phyloP scores from a whole-genome alignment of 2,329 filamentous ascomycete genomes.

The Westerdykella sp. region DNA sequence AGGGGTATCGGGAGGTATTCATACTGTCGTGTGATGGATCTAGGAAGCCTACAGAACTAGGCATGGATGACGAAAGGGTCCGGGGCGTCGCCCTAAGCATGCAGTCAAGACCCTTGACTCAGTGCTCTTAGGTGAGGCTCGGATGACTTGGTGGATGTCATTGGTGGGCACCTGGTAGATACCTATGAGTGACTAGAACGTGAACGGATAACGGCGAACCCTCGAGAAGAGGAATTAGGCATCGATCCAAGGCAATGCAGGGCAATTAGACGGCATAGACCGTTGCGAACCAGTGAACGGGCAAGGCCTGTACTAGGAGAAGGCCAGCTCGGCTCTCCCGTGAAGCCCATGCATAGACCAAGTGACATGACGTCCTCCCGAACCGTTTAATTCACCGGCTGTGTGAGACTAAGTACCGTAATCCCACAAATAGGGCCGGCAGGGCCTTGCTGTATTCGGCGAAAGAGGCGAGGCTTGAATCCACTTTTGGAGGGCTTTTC shows the following conservation, averaged over 20 bases:
- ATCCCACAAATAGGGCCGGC: slow-evolving; percentile 4
- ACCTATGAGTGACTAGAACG: slow-evolving; percentile 13
- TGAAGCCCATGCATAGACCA: slow-evolving; percentile 10
- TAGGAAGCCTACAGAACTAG: slow-evolving; percentile 10
- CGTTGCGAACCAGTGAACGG: slow-evolving; percentile 6
- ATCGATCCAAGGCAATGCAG: slow-evolving; percentile 12
- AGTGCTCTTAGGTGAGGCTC: slow-evolving; percentile 16
- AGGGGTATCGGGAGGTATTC: slow-evolving; percentile 13
- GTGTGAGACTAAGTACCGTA: slow-evolving; percentile 12
- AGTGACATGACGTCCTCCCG: slow-evolving; percentile 19
- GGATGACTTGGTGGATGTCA: slow-evolving; percentile 8
- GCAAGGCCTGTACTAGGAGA: slow-evolving; percentile 3
- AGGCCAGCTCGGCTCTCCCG: slow-evolving; percentile 26
- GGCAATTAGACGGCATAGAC: slow-evolving; percentile 7
- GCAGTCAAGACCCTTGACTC: slow-evolving; percentile 17
- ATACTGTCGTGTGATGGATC: slow-evolving; percentile 13
- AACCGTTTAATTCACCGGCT: slow-evolving; percentile 14
- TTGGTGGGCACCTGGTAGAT: slow-evolving; percentile 10
- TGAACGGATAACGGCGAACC: slow-evolving; percentile 15
- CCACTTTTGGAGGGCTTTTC: not conserved
- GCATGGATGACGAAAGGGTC: slow-evolving; percentile 9
- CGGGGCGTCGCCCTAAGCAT: slow-evolving; percentile 14
- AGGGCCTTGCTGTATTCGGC: not conserved
- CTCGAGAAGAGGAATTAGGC: slow-evolving; percentile 15
- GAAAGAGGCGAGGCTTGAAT: not conserved